These are phyloP conservation scores for Penicillium alfredii DNA, from an alignment of 495 filamentous ascomycete species.

Conservation along the genomic window DNA sequence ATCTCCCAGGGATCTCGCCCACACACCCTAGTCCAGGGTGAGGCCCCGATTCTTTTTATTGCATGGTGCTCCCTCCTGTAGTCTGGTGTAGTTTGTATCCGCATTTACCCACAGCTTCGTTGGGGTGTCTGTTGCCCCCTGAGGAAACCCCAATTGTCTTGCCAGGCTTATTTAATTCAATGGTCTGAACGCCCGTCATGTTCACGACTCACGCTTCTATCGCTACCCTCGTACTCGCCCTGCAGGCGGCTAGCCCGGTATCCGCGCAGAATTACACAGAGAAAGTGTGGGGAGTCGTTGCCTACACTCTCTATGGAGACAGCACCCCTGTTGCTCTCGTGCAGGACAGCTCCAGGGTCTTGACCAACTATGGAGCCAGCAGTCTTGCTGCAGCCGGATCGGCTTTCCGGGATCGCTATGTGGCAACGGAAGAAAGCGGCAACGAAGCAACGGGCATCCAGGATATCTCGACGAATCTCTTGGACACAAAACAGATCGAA, in stretches of 20 bases:
- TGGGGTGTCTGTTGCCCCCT: no score
- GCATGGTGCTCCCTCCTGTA: background rate
- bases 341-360: conserved; percentile 31
- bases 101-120: background rate
- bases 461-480: conserved; percentile 35
- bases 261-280: conserved; percentile 34
- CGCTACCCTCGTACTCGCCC: conserved; percentile 6
- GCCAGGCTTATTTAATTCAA: no score
- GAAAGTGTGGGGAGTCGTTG: conserved; percentile 61
- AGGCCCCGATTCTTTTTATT: conserved; percentile 4
- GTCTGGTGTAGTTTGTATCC: background rate
- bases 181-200: conserved; percentile 11
- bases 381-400: conserved; percentile 57
- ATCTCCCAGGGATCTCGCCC: conserved; percentile 14
- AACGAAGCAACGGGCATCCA: conserved; percentile 35
- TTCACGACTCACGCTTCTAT: conserved; percentile 5
- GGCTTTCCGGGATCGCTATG: conserved; percentile 55
- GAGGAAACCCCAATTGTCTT: no score
- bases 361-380: conserved; percentile 66
- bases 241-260: conserved; percentile 10
- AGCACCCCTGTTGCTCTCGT: conserved; percentile 53
- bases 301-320: conserved; percentile 71
- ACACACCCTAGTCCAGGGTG: no score
- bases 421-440: conserved; percentile 35
- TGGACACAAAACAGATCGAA: conserved; percentile 43